A percentile compares a stretch with the other conserved stretches of the same genome.
Evolutionary conservation across 2,329 filamentous ascomycete genomes (phyloP).

Genomic region (Xylaria digitata): DNA sequence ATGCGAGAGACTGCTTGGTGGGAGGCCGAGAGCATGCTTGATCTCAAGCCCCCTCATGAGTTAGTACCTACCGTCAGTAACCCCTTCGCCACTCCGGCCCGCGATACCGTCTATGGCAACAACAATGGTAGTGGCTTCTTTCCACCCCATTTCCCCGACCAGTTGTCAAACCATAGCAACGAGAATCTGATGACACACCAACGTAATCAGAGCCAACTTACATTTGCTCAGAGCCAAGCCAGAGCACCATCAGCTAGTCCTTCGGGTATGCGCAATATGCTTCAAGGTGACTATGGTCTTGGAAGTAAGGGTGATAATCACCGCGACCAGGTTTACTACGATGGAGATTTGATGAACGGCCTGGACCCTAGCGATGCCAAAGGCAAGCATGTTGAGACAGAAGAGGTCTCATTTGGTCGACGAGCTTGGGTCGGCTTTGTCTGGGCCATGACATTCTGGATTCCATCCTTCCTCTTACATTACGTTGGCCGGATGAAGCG

Average conservation of each 20-base stretch:
- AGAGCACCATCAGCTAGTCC: slow-evolving; percentile 71
- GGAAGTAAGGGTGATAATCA: slow-evolving; percentile 85
- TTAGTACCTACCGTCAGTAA: slow-evolving; percentile 48
- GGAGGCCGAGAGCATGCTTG: slow-evolving; percentile 97
- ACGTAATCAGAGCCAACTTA: slow-evolving; percentile 67
- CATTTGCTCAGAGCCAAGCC: slow-evolving; percentile 51
- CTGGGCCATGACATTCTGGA: slow-evolving; percentile 93
- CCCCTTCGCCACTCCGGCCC: slow-evolving; percentile 58
- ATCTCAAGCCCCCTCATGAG: slow-evolving; percentile 76
- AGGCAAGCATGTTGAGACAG: slow-evolving; percentile 79
- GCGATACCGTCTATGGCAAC: slow-evolving; percentile 79
- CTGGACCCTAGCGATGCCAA: slow-evolving; percentile 83
- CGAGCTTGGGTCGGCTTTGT: slow-evolving; percentile 84
- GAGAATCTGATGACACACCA: slow-evolving; percentile 75
- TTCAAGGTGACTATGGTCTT: slow-evolving; percentile 86
- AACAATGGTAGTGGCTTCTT: slow-evolving; percentile 77
- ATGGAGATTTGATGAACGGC: slow-evolving; percentile 74
- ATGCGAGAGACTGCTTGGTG: slow-evolving; percentile 95
- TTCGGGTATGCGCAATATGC: slow-evolving; percentile 66
- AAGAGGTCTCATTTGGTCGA: slow-evolving; percentile 70
- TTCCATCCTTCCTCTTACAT: slow-evolving; percentile 85
- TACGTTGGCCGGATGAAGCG: slow-evolving; percentile 94
- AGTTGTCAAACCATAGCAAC: slow-evolving; percentile 73
- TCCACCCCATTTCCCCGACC: slow-evolving; percentile 68
- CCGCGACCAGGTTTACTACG: slow-evolving; percentile 80